These are phyloP conservation scores for Vitis hybrid DNA, from an alignment of 177 flowering plant genomes.

Conservation along the genomic window DNA sequence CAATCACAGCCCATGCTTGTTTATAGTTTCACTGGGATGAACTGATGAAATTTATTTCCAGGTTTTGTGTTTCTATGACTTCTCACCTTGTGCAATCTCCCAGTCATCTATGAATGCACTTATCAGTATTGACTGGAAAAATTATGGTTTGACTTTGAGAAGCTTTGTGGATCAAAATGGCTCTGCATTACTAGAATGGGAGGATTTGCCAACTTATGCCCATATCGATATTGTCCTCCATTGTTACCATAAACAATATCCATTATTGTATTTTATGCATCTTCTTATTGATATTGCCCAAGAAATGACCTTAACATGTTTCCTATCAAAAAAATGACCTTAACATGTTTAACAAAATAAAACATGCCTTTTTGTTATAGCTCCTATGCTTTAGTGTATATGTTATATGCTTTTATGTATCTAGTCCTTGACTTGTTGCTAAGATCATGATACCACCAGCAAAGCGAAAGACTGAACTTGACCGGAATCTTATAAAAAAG, in stretches of 20 bases:
- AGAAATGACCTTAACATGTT: not conserved
- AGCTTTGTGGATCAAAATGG: constrained; percentile 40
- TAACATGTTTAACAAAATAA: not conserved
- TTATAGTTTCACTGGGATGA: not conserved
- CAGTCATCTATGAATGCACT: constrained; percentile 52
- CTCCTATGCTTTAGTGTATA: not conserved
- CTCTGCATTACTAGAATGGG: constrained; percentile 64
- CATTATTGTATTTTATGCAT: constrained; percentile 14
- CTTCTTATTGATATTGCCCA: constrained; percentile 1
- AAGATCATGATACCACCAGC: constrained; percentile 31
- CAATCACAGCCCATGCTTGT: not conserved
- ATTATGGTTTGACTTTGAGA: constrained; percentile 61
- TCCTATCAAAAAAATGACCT: not conserved
- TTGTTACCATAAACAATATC: constrained; percentile 69
- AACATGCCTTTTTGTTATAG: not conserved
- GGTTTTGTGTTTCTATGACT: constrained; percentile 78
- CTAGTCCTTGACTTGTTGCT: constrained; percentile 50
- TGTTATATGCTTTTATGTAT: not conserved
- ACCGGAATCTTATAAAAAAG: constrained; percentile 51
- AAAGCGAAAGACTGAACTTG: constrained; percentile 28
- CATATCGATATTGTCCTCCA: constrained; percentile 72
- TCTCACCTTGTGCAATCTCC: constrained; percentile 50
- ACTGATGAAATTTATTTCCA: constrained; percentile 26
- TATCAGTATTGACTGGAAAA: constrained; percentile 72
- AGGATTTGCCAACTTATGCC: constrained; percentile 48